These are phyloP conservation scores for Claviceps sp. DNA, from an alignment of 2,329 filamentous ascomycete species.

Conservation along the genomic window DNA sequence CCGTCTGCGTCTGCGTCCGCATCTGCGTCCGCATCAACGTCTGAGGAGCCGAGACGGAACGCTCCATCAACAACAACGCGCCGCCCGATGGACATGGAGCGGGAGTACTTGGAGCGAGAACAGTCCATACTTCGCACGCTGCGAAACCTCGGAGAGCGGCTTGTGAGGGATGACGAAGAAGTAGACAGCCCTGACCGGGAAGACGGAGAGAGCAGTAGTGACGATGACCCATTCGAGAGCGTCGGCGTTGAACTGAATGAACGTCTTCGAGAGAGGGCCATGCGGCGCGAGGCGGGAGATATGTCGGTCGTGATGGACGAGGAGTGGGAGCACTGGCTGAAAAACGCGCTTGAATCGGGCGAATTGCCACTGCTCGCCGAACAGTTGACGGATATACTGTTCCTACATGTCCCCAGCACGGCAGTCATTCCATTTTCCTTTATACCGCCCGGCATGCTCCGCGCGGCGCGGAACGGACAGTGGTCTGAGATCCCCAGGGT, in stretches of 20 bases:
- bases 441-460: conserved; percentile 38
- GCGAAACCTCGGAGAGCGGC: conserved; percentile 7
- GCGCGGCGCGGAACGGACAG: conserved; percentile 39
- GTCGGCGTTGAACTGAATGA: conserved; percentile 51
- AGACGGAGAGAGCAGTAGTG: not conserved
- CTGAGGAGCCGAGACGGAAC: not conserved
- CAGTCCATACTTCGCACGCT: conserved; percentile 2
- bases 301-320: conserved; percentile 48
- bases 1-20: not conserved
- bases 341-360: conserved; percentile 50
- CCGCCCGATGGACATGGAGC: conserved; percentile 8
- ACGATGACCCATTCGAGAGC: conserved; percentile 27
- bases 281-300: conserved; percentile 48
- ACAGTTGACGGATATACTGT: conserved; percentile 25
- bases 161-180: conserved; percentile 4
- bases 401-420: conserved; percentile 15
- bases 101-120: not conserved
- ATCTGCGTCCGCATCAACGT: too few species aligned
- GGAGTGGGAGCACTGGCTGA: conserved; percentile 64
- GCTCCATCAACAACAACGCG: not conserved
- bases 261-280: conserved; percentile 49
- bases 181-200: conserved; percentile 8
- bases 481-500: conserved; percentile 46
- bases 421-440: conserved; percentile 21
- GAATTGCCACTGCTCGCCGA: conserved; percentile 35